phyloP scores from a whole-genome alignment of 495 filamentous ascomycete genomes.

The Margaritispora aquatica region DNA sequence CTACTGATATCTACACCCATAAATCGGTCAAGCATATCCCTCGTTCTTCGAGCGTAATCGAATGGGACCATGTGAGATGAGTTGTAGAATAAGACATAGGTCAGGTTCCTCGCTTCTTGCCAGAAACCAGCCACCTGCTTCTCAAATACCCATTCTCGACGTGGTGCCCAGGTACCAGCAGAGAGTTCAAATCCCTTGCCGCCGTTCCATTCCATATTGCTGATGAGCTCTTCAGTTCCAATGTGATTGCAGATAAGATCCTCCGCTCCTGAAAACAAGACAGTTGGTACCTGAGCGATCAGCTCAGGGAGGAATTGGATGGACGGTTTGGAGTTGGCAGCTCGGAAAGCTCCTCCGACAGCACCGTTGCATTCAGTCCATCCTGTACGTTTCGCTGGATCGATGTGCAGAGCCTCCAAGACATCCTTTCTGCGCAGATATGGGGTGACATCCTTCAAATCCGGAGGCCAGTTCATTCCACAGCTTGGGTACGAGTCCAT shows the following conservation, averaged over 20 bases:
- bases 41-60: slow-evolving; percentile 76
- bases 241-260: slow-evolving; percentile 97
- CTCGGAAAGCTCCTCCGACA: slow-evolving; percentile 64
- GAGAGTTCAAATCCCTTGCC: slow-evolving; percentile 86
- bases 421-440: slow-evolving; percentile 86
- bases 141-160: slow-evolving; percentile 92
- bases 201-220: slow-evolving; percentile 87
- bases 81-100: slow-evolving; percentile 94
- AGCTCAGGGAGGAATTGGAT: slow-evolving; percentile 71
- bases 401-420: slow-evolving; percentile 71
- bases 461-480: slow-evolving; percentile 95
- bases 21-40: slow-evolving; percentile 97
- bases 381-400: slow-evolving; percentile 69
- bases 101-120: slow-evolving; percentile 89
- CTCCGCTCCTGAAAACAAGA: slow-evolving; percentile 89
- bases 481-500: slow-evolving; percentile 67
- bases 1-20: slow-evolving; percentile 87
- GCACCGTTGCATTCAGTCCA: slow-evolving; percentile 86
- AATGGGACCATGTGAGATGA: slow-evolving; percentile 96
- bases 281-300: slow-evolving; percentile 64
- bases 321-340: slow-evolving; percentile 62
- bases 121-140: slow-evolving; percentile 85
- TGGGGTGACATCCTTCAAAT: slow-evolving; percentile 66
- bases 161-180: slow-evolving; percentile 85
- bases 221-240: slow-evolving; percentile 86